A percentile compares a stretch with the other conserved stretches of the same genome.
Evolutionary conservation across 306 rosid genomes (phyloP).

Genomic region (Oemleria cerasiformis): DNA sequence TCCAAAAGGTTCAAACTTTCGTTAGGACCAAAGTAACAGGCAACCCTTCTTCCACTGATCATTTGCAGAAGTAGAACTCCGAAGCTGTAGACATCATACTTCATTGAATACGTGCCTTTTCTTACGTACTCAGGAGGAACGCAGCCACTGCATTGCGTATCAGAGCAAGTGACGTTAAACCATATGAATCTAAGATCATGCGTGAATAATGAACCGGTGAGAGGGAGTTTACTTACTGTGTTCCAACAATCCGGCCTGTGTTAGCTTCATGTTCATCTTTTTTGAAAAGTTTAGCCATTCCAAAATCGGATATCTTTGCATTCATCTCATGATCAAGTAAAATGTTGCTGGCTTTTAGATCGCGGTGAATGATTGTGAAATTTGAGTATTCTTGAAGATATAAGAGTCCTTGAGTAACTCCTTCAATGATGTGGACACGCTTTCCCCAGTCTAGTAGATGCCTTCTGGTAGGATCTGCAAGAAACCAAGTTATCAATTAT

Average conservation of each 20-base stretch:
- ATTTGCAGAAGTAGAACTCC: conserved; percentile 59
- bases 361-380: conserved; percentile 61
- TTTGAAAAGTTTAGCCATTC: conserved; percentile 61
- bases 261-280: conserved; percentile 61
- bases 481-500: neutral
- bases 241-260: conserved; percentile 54
- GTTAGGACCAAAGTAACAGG: conserved; percentile 37
- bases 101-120: conserved; percentile 56
- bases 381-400: conserved; percentile 81
- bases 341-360: conserved; percentile 62
- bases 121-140: conserved; percentile 60
- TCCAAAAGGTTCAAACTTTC: conserved; percentile 50
- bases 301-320: conserved; percentile 65
- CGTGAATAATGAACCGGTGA: neutral
- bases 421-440: conserved; percentile 57
- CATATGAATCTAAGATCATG: neutral
- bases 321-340: conserved; percentile 49
- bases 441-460: conserved; percentile 41
- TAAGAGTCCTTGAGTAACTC: conserved; percentile 66
- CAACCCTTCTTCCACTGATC: conserved; percentile 52
- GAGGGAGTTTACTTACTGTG: conserved; percentile 42
- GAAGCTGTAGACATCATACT: conserved; percentile 44
- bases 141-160: conserved; percentile 44
- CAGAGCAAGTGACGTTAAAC: neutral
- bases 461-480: conserved; percentile 43